phyloP scores from a whole-genome alignment of 345 rosid genomes.

The Melaleuca alternifolia region DNA sequence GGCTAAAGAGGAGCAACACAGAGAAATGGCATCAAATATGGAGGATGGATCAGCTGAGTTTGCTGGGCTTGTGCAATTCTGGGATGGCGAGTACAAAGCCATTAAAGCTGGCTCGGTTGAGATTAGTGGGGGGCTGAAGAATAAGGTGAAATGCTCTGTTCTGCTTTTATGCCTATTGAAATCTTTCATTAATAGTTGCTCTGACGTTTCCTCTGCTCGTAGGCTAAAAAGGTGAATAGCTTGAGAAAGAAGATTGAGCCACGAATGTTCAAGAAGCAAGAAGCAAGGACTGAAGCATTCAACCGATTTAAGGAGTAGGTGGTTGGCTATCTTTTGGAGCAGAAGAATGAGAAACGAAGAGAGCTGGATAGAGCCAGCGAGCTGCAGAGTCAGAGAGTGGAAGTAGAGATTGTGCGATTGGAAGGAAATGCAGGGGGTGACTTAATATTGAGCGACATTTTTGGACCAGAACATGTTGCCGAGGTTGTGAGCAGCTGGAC shows the following conservation, averaged over 20 bases:
- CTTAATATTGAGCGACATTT: conserved; percentile 67
- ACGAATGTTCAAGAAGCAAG: conserved; percentile 38
- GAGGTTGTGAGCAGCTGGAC: conserved; percentile 93
- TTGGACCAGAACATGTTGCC: conserved; percentile 74
- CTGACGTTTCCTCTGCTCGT: not conserved
- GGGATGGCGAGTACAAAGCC: not conserved
- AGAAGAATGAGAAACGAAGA: conserved; percentile 74
- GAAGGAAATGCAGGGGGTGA: conserved; percentile 59
- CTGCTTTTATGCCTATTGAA: not conserved
- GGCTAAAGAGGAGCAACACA: conserved; percentile 72
- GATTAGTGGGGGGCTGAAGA: not conserved
- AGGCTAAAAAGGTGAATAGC: not conserved
- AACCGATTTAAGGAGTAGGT: conserved; percentile 51
- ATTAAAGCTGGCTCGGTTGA: not conserved
- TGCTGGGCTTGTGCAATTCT: not conserved
- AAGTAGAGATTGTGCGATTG: conserved; percentile 65
- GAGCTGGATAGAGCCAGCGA: conserved; percentile 70
- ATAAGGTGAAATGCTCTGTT: not conserved
- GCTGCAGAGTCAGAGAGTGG: conserved; percentile 45
- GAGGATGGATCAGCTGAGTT: not conserved
- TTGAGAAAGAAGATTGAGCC: conserved; percentile 65
- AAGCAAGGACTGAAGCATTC: conserved; percentile 72
- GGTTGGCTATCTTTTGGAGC: conserved; percentile 48
- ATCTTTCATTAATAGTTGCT: not conserved
- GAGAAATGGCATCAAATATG: conserved; percentile 16